A percentile compares a stretch with the other conserved stretches of the same genome.
Conservation (phyloP, 345 rosid species). For the Syzygium jambos region DNA sequence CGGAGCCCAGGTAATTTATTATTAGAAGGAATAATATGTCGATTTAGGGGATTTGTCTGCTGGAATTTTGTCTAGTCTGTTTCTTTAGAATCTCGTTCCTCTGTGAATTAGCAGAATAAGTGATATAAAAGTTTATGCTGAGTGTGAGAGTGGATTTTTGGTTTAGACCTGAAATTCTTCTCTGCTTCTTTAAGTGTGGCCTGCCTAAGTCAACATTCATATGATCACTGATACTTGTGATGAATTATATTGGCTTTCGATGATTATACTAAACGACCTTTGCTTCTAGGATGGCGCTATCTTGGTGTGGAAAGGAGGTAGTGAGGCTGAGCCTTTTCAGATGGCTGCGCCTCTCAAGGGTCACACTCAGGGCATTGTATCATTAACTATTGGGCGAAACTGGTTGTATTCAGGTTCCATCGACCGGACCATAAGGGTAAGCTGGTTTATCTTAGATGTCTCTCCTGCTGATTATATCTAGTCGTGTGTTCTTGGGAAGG, state of each 20-base stretch:
- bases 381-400: slow-evolving; percentile 23
- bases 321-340: slow-evolving; percentile 27
- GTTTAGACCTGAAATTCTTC: neutral
- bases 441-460: neutral
- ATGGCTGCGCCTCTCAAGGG: slow-evolving; percentile 19
- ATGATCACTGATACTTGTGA: neutral
- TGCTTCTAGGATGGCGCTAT: slow-evolving; percentile 36
- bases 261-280: neutral
- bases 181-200: neutral
- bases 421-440: slow-evolving; percentile 42
- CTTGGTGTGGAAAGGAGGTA: slow-evolving; percentile 35
- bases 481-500: neutral
- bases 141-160: neutral
- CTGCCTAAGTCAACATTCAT: neutral
- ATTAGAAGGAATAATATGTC: neutral
- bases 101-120: neutral
- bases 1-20: neutral
- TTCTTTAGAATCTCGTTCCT: neutral
- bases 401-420: slow-evolving; percentile 38
- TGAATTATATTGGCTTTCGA: neutral
- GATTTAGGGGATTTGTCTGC: neutral
- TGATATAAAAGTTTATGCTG: neutral
- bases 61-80: neutral
- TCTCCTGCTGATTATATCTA: neutral
- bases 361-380: slow-evolving; percentile 22